phyloP scores from a whole-genome alignment of 1,139 yeast genomes.

The Magnusiomyces sp. region DNA sequence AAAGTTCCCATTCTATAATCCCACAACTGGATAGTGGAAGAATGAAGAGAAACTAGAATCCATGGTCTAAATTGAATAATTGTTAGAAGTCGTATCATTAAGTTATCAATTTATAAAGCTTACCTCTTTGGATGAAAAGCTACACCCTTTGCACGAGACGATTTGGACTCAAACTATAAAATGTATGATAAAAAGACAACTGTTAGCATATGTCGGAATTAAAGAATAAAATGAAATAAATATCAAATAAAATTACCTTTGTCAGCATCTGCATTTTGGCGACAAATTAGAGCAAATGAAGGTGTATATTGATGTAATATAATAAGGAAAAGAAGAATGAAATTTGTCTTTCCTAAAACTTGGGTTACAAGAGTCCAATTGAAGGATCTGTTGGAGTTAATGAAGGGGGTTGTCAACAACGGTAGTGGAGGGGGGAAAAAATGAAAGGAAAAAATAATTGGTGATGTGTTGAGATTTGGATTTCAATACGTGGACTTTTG shows the following conservation, averaged over 20 bases:
- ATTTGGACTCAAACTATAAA: constrained; percentile 83
- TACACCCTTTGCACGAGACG: constrained; percentile 96
- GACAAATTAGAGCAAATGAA: constrained; percentile 1
- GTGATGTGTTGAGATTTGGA: constrained; percentile 2
- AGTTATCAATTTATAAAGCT: constrained; percentile 15
- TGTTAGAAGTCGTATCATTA: neutral
- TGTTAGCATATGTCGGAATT: neutral
- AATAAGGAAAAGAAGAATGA: neutral
- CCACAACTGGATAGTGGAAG: constrained; percentile 96
- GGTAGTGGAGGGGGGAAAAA: neutral
- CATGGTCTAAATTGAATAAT: constrained; percentile 54
- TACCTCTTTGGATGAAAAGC: constrained; percentile 89
- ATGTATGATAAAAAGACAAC: constrained; percentile 4
- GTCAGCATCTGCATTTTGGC: constrained; percentile 88
- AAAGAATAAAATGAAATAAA: neutral
- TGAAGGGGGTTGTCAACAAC: neutral
- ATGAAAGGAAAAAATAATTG: constrained; percentile 1
- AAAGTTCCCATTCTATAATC: constrained; percentile 99
- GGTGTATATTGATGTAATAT: neutral
- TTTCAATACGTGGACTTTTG: too few species aligned
- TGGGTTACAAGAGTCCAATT: constrained; percentile 6
- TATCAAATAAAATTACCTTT: constrained; percentile 38
- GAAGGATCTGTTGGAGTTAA: constrained; percentile 7
- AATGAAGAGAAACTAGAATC: constrained; percentile 89
- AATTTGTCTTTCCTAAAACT: too few species aligned